Evolutionary conservation across 257 asterid genomes (phyloP).

Genomic region (Solanum arcanum): DNA sequence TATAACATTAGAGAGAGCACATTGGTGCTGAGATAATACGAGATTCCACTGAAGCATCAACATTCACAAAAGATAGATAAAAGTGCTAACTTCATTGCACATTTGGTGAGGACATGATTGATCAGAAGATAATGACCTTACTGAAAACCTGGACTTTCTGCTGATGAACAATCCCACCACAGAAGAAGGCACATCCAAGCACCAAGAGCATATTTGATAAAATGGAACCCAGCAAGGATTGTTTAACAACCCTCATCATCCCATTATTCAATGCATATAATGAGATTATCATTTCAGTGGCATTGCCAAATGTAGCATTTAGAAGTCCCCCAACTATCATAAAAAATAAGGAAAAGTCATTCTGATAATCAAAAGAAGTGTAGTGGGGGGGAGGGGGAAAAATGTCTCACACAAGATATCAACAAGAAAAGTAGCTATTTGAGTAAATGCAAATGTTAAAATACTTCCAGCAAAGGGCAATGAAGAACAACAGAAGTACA

Average conservation of each 20-base stretch:
- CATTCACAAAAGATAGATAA: slow-evolving; percentile 1
- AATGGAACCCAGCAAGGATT: slow-evolving; percentile 84
- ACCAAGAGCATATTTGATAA: slow-evolving; percentile 97
- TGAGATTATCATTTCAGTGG: slow-evolving; percentile 92
- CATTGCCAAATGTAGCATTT: slow-evolving; percentile 94
- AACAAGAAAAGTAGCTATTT: too few relatives aligned
- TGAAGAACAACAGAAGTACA: neutral
- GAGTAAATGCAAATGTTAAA: neutral
- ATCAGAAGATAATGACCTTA: slow-evolving; percentile 35
- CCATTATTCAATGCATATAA: slow-evolving; percentile 82
- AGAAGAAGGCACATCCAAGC: slow-evolving; percentile 93
- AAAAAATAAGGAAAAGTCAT: neutral
- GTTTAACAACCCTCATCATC: slow-evolving; percentile 90
- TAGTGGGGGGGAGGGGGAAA: neutral
- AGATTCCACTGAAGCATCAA: neutral
- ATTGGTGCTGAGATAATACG: neutral
- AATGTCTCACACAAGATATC: neutral
- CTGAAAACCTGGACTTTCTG: slow-evolving; percentile 68
- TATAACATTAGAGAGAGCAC: neutral
- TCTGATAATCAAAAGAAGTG: neutral
- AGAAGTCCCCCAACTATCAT: slow-evolving; percentile 88
- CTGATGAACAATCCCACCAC: slow-evolving; percentile 72
- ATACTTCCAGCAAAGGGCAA: neutral
- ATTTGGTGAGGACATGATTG: neutral
- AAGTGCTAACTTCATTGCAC: neutral